Base-by-base conservation (phyloP, 2,329 filamentous ascomycete genomes). In the Cadophora gregata region DNA sequence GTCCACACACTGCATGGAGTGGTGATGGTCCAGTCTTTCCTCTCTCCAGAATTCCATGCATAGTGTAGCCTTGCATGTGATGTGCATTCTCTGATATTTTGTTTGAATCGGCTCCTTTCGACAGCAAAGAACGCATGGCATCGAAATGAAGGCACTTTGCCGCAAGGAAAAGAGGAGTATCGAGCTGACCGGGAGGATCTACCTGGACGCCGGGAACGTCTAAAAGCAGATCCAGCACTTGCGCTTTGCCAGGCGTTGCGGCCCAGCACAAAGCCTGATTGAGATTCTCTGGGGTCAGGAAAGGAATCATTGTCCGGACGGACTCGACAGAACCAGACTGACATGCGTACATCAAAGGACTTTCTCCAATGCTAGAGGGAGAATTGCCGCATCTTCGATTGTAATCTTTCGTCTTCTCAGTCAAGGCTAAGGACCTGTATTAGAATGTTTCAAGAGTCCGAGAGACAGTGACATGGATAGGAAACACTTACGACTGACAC, bases 261-360 rank as follows among this genome's bases (percentile, higher is more conserved):
- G 68, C 64, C 62, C 65, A 67, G 42, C 63, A 65, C 10, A 71
- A 58, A 19, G 65, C 67, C 19, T 64, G 47, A 21, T 55, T 38
- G 12, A 71, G 55, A 27, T 66, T 63, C 27, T 64, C 31, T 9
- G 51, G 7, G 14, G 50, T 61, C 21, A 68, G 25, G 53, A 66
- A 67, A 29, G 67, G 65, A 7, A 71, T 47, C 63, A 69, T 67
- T 42, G 61, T 63, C 14, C 59, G 48, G 14, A 71, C 62, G 6
- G 67, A 58, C n/a, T 69, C 69, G 7, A 50, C 8, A 58, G 77
- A 70, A 19, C 76, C 75, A 25, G 69, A 21, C 25, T 69, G n/a
- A 62, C 75, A 78, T 45, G 78, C 76, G 66, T 76, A 76, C 70
- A 76, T 70, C 7, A 79, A 66, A 1, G 79, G 70, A 0, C 73